Evolutionary conservation across 2,329 filamentous ascomycete genomes (phyloP), one percentile per base, ranked within the genome.

Genomic region (Neofusicoccum sp.): DNA sequence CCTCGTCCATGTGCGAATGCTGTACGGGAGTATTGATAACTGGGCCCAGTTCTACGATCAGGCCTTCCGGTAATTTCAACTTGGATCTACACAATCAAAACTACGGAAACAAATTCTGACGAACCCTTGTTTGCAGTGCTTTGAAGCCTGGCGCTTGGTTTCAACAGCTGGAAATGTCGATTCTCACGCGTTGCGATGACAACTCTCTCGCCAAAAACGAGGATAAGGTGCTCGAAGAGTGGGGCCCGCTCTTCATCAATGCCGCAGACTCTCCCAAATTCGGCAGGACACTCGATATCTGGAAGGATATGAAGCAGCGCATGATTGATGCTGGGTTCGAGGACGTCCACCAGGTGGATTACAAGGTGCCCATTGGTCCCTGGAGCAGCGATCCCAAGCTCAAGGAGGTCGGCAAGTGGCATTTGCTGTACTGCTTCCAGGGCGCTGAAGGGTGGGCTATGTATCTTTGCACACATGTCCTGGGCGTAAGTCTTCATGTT

Each of bases 321-420:
- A 75, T 86, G 65, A 70, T 73, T 3, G 79, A 80, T 11, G 82
- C 79, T 0, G 84, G 84, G 0, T 86, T 86, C 63, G 71, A 76
- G 45, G 77, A 84, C 58, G 78, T 86, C 0, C 70, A 71, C 0
- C 79, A 84, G 66, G 70, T 76, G 2, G 66, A 80, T 12, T 68
- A 64, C 63, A 71, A 70, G 54, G 5, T 80, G 75, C 65, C 68
- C 0, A 62, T 71, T 31, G 67, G 68, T 1, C 63, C 64, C 1
- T 71, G 68, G 69, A 61, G 65, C 14, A 64, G 62, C 3, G 66
- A 70, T 34, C 64, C 65, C 81, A 77, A 78, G 28, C 75, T 80
- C 53, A 86, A 84, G 66, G 78, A 84, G 53, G 67, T 84, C 1
- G 83, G 82, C 1, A 65, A 64, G 43, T 72, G 65, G 41, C 69